A percentile compares a stretch with the other conserved stretches of the same genome.
These are phyloP conservation scores for Solanum lycopersicoides DNA, from an alignment of 257 asterid species.

Conservation along the genomic window DNA sequence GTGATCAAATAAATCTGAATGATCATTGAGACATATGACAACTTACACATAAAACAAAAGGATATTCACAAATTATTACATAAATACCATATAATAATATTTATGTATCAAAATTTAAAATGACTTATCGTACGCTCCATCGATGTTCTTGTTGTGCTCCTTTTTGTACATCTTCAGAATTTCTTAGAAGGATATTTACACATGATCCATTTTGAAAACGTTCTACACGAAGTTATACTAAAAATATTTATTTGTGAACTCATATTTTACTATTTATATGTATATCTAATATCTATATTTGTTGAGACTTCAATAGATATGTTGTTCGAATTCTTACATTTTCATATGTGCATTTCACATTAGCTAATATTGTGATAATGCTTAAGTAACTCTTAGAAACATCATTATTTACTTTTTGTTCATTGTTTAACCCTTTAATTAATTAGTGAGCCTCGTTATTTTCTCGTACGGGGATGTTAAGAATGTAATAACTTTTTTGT, in stretches of 20 bases:
- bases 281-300: neutral
- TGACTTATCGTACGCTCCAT: constrained; percentile 43
- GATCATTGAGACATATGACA: constrained; percentile 59
- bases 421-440: neutral
- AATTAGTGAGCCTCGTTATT: neutral
- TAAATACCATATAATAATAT: neutral
- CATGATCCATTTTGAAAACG: constrained; percentile 75
- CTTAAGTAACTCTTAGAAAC: too few species aligned
- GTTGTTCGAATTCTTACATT: neutral
- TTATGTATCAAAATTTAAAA: neutral
- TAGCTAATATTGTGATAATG: too few species aligned
- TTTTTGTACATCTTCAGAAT: constrained; percentile 86
- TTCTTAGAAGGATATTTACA: constrained; percentile 79
- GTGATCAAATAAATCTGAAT: constrained; percentile 82
- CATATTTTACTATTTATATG: neutral
- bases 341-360: neutral
- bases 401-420: neutral
- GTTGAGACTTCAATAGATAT: neutral
- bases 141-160: constrained; percentile 80
- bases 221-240: neutral
- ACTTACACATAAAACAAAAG: constrained; percentile 33
- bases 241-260: neutral
- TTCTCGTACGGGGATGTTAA: neutral
- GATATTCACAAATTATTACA: neutral
- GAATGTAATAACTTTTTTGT: too few species aligned